Evolutionary conservation across 805 yeast genomes (phyloP).

Genomic region (Suhomyces faveliae): DNA sequence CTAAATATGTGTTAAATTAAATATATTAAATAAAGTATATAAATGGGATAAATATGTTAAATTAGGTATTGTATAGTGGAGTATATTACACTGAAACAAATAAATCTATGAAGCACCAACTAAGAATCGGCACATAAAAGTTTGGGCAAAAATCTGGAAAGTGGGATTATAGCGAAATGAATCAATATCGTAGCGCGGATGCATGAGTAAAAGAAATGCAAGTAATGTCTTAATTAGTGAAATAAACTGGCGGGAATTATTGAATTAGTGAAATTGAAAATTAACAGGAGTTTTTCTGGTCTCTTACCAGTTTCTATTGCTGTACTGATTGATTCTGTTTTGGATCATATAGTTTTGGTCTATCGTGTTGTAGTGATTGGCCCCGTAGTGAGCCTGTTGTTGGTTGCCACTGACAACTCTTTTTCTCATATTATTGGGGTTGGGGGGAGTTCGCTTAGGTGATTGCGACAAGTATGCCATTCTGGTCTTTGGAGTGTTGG

Average conservation of each 20-base stretch:
- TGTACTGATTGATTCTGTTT: conserved; percentile 12
- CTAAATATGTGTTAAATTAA: neutral
- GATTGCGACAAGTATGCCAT: conserved; percentile 16
- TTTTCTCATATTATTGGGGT: conserved; percentile 7
- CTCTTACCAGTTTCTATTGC: conserved; percentile 13
- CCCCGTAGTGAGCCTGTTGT: conserved; percentile 5
- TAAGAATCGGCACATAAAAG: neutral
- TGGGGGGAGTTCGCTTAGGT: conserved; percentile 14
- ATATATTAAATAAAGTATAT: neutral
- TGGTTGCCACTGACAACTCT: conserved; percentile 9
- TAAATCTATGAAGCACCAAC: neutral
- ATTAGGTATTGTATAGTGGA: neutral
- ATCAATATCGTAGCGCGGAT: neutral
- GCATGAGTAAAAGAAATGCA: neutral
- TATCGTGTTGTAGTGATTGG: conserved; percentile 3
- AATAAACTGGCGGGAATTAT: too few relatives aligned
- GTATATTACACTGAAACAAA: neutral
- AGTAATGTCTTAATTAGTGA: neutral
- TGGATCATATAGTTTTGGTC: conserved; percentile 13
- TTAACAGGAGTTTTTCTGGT: neutral
- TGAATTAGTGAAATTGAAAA: neutral
- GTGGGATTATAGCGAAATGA: neutral
- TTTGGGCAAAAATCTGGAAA: neutral
- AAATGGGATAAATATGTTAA: neutral
- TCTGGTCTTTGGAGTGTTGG: conserved; percentile 14